Evolutionary conservation across 352 stramenopile species (phyloP).

Genomic region (Pythium grandisporangium): DNA sequence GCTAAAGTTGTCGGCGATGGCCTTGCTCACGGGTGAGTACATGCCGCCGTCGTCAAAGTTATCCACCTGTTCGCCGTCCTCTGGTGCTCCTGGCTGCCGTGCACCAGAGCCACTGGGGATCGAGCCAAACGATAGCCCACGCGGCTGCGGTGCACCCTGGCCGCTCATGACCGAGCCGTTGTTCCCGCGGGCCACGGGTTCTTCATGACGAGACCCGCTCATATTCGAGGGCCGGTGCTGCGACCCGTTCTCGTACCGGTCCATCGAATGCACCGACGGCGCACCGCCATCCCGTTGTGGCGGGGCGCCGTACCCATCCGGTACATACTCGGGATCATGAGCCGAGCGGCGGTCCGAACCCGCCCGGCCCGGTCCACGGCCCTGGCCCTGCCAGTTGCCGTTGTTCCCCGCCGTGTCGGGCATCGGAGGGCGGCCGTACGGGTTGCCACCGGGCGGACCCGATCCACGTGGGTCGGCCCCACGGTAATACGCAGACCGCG

Average conservation of each 20-base stretch:
- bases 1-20: conserved; percentile 24
- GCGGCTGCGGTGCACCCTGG: neutral
- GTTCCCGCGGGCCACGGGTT: neutral
- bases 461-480: neutral
- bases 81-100: conserved; percentile 15
- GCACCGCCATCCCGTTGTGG: neutral
- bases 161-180: neutral
- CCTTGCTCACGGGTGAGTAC: conserved; percentile 15
- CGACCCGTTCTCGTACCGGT: neutral
- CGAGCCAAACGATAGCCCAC: conserved; percentile 9
- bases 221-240: neutral
- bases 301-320: neutral
- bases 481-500: no score
- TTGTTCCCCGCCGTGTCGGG: no score
- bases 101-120: conserved; percentile 10
- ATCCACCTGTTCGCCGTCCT: conserved; percentile 25
- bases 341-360: neutral
- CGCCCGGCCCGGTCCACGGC: no score
- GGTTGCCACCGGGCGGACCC: neutral
- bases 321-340: neutral
- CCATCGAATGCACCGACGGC: neutral
- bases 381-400: neutral
- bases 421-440: neutral
- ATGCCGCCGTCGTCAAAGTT: conserved; percentile 16
- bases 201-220: neutral